These are phyloP conservation scores for Ogataea methylovora DNA, from an alignment of 805 yeast species.

Conservation along the genomic window DNA sequence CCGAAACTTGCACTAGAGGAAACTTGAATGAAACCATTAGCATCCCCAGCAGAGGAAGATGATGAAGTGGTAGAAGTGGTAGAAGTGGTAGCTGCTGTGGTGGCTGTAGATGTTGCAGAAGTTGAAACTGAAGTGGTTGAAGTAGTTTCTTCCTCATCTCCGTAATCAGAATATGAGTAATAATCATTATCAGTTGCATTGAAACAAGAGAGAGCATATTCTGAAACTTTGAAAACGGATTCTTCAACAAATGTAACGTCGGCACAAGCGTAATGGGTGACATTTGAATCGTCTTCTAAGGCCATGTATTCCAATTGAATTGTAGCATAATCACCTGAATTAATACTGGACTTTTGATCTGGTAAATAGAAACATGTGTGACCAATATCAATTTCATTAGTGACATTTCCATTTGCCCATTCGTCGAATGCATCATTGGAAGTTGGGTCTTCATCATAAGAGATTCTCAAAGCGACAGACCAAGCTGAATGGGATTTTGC, in stretches of 20 bases:
- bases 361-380: constrained; percentile 41
- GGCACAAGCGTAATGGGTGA: constrained; percentile 39
- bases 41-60: constrained; percentile 5
- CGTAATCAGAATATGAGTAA: constrained; percentile 24
- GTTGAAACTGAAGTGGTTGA: constrained; percentile 5
- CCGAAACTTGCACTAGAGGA: constrained; percentile 3
- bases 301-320: constrained; percentile 40
- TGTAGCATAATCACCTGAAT: constrained; percentile 34
- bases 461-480: constrained; percentile 31
- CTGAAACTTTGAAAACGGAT: constrained; percentile 28
- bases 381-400: constrained; percentile 33
- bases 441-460: constrained; percentile 32
- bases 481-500: constrained; percentile 33
- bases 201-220: constrained; percentile 30
- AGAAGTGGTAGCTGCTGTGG: constrained; percentile 9
- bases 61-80: constrained; percentile 9
- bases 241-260: constrained; percentile 37
- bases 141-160: constrained; percentile 15
- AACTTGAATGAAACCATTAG: background rate
- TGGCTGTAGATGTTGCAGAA: constrained; percentile 7
- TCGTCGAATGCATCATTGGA: constrained; percentile 32
- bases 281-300: constrained; percentile 28
- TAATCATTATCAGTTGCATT: constrained; percentile 32
- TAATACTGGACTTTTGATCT: constrained; percentile 29
- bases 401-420: constrained; percentile 30